Percentiles rank a stretch among this genome's conserved stretches.
Evolutionary conservation across 164 flowering plant species (phyloP).

Genomic region (Piper betle): DNA sequence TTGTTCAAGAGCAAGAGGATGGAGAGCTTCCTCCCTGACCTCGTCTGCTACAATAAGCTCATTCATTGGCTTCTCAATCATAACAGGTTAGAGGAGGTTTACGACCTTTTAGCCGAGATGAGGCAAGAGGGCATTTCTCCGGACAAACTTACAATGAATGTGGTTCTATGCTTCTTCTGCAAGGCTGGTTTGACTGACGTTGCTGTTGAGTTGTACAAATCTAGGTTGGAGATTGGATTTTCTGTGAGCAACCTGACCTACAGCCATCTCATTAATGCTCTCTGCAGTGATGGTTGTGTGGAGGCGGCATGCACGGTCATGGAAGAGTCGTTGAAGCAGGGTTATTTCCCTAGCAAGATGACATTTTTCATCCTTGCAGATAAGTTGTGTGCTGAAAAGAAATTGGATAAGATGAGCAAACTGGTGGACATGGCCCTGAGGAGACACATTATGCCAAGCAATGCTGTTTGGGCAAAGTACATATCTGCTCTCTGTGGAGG

Average conservation of each 20-base stretch:
- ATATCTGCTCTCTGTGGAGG: conserved; percentile 47
- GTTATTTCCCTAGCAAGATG: conserved; percentile 43
- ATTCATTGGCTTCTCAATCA: conserved; percentile 48
- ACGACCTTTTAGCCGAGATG: conserved; percentile 69
- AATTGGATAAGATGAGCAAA: conserved; percentile 57
- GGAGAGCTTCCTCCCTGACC: conserved; percentile 51
- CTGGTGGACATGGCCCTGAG: conserved; percentile 31
- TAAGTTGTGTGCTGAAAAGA: conserved; percentile 45
- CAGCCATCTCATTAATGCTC: conserved; percentile 46
- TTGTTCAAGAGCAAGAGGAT: conserved; percentile 30
- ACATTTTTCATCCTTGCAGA: conserved; percentile 45
- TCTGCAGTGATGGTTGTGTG: conserved; percentile 45
- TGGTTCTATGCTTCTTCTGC: conserved; percentile 61
- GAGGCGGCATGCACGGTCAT: conserved; percentile 54
- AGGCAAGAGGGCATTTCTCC: conserved; percentile 35
- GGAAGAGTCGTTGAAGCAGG: conserved; percentile 35
- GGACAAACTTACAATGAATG: conserved; percentile 66
- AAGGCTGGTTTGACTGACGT: conserved; percentile 77
- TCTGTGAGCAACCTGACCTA: conserved; percentile 43
- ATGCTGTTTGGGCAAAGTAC: conserved; percentile 25
- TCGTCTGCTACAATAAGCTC: conserved; percentile 43
- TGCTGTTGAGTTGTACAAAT: conserved; percentile 49
- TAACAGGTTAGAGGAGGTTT: conserved; percentile 44
- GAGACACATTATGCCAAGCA: conserved; percentile 21
- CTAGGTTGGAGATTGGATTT: conserved; percentile 40